These are phyloP conservation scores for Lactarius vividus DNA, from an alignment of 768 basidiomycete species.

Conservation along the genomic window DNA sequence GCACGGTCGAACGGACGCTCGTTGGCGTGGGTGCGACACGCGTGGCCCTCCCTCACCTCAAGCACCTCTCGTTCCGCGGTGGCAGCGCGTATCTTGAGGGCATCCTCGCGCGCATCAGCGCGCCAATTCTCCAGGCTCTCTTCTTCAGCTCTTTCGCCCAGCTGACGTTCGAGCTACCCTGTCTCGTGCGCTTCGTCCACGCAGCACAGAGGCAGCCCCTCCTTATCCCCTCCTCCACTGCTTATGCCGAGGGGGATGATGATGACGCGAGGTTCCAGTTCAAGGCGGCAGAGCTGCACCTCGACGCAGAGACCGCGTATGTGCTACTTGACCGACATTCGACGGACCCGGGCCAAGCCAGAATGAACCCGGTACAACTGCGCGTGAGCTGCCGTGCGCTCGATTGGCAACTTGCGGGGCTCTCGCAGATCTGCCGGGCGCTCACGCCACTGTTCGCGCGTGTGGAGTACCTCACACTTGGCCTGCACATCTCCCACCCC, in stretches of 20 bases:
- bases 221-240: too few relatives aligned
- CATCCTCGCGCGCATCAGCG: neutral
- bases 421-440: neutral
- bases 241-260: too few relatives aligned
- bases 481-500: neutral
- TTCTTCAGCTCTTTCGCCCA: conserved; percentile 7
- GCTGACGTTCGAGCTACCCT: neutral
- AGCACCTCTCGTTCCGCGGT: neutral
- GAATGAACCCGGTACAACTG: neutral
- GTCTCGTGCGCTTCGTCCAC: neutral
- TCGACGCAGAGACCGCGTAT: too few relatives aligned
- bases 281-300: too few relatives aligned
- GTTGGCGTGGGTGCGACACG: neutral
- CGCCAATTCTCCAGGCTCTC: neutral
- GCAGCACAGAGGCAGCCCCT: too few relatives aligned
- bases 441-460: neutral
- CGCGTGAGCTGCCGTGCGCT: neutral
- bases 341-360: neutral
- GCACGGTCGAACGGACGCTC: neutral
- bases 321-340: too few relatives aligned
- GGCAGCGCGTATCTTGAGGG: conserved; percentile 3
- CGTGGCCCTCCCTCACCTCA: neutral
- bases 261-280: too few relatives aligned
- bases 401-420: neutral
- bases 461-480: neutral